Conservation (phyloP, 208 protist species). For the Leishmania amazonensis region DNA sequence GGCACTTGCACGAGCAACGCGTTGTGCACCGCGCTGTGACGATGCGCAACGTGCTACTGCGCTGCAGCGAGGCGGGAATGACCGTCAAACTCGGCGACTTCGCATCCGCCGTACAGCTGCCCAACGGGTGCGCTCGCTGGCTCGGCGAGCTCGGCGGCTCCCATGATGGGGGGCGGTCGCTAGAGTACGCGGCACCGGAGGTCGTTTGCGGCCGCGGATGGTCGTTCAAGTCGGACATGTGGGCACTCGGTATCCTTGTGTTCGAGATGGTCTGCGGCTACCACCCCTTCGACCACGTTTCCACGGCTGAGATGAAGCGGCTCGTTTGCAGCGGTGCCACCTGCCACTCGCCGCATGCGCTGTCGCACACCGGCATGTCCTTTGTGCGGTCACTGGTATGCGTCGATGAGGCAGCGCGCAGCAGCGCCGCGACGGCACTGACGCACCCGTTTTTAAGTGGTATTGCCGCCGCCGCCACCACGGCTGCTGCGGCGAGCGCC, state of each 20-base stretch:
- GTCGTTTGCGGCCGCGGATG: conserved; percentile 56
- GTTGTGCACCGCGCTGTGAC: conserved; percentile 88
- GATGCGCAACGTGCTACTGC: conserved; percentile 74
- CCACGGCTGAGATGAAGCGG: conserved; percentile 33
- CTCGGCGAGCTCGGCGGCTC: background rate
- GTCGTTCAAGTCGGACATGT: conserved; percentile 71
- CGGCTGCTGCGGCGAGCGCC: background rate
- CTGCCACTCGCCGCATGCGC: conserved; percentile 28
- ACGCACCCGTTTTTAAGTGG: conserved; percentile 60
- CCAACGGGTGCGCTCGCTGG: background rate
- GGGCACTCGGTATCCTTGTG: conserved; percentile 65
- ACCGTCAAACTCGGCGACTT: conserved; percentile 97
- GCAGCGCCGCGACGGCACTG: conserved; percentile 49
- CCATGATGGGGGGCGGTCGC: conserved; percentile 49
- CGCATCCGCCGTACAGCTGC: conserved; percentile 75
- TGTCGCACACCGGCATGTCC: conserved; percentile 42
- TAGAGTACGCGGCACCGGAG: conserved; percentile 98
- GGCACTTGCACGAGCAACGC: conserved; percentile 52
- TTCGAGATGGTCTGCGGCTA: conserved; percentile 63
- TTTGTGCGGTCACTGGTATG: conserved; percentile 62
- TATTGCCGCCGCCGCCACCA: background rate
- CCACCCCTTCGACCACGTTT: conserved; percentile 52
- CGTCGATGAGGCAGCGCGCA: conserved; percentile 48
- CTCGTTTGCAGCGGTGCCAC: conserved; percentile 45
- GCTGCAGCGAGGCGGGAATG: conserved; percentile 13